Percentiles rank a stretch among this genome's conserved stretches.
phyloP scores from a whole-genome alignment of 768 basidiomycete genomes.

The Auricularia sp. region DNA sequence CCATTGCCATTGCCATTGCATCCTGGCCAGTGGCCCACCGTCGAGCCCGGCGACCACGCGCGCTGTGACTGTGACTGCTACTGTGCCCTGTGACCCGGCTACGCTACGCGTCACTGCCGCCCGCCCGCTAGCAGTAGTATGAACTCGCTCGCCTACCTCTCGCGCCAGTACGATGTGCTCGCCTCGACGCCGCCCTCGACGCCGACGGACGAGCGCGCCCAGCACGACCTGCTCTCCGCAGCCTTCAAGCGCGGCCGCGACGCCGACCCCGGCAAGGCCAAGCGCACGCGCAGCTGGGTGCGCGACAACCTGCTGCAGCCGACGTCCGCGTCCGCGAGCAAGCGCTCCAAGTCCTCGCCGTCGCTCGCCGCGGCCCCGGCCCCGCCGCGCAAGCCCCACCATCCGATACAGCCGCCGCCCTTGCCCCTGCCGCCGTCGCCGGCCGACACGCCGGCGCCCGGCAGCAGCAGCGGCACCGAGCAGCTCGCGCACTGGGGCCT shows the following conservation, averaged over 20 bases:
- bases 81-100: too few species aligned
- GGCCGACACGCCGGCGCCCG: background rate
- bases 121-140: constrained; percentile 26
- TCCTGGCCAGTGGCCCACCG: too few species aligned
- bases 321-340: background rate
- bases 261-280: background rate
- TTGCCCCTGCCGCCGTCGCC: background rate
- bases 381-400: background rate
- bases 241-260: background rate
- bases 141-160: constrained; percentile 77
- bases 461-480: background rate
- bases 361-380: background rate
- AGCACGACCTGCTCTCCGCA: background rate
- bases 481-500: background rate
- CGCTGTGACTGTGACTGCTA: too few species aligned
- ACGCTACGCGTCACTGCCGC: too few species aligned
- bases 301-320: constrained; percentile 4
- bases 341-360: constrained; percentile 3
- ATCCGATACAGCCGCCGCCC: background rate
- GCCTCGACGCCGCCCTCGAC: constrained; percentile 50
- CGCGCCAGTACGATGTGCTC: constrained; percentile 73
- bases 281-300: constrained; percentile 1
- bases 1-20: too few species aligned
- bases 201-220: constrained; percentile 31
- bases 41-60: too few species aligned